Percentiles rank a stretch among this genome's conserved stretches.
These are phyloP conservation scores for Talaromyces thailandensis DNA, from an alignment of 495 filamentous ascomycete species.

Conservation along the genomic window DNA sequence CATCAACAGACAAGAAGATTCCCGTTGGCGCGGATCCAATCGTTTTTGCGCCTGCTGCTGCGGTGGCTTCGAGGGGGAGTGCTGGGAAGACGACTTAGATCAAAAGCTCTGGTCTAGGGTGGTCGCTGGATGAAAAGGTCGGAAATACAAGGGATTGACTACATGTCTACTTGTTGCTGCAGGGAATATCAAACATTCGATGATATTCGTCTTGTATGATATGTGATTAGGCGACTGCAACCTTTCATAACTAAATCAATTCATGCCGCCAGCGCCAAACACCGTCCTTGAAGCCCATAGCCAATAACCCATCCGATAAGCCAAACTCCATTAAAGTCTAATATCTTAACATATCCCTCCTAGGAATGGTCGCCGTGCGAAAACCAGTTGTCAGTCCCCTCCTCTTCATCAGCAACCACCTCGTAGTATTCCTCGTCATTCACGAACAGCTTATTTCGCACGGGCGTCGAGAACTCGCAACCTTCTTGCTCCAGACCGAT, in stretches of 20 bases:
- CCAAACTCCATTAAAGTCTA: neutral
- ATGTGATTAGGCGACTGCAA: neutral
- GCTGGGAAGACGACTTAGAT: neutral
- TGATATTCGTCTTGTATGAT: neutral
- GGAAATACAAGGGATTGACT: neutral
- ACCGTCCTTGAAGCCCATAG: neutral
- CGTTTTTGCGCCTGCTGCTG: slow-evolving; percentile 11
- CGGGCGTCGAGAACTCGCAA: slow-evolving; percentile 29
- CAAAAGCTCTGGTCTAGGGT: neutral
- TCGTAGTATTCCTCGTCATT: slow-evolving; percentile 35
- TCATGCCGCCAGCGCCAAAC: neutral
- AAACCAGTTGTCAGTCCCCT: neutral
- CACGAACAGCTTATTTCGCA: slow-evolving; percentile 25
- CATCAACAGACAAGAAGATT: slow-evolving; percentile 19
- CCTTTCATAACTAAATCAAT: neutral
- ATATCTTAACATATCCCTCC: neutral
- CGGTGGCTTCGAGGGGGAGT: slow-evolving; percentile 10
- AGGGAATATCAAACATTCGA: neutral
- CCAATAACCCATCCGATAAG: neutral
- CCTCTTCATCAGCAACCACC: slow-evolving; percentile 14
- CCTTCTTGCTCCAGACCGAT: slow-evolving; percentile 38
- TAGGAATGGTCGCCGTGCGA: neutral
- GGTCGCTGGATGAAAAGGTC: neutral
- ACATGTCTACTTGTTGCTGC: neutral
- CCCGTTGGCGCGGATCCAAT: slow-evolving; percentile 13